Percentiles rank a stretch among this genome's conserved stretches.
phyloP scores from a whole-genome alignment of 106 monocot species.

The Hemerocallis citrina region DNA sequence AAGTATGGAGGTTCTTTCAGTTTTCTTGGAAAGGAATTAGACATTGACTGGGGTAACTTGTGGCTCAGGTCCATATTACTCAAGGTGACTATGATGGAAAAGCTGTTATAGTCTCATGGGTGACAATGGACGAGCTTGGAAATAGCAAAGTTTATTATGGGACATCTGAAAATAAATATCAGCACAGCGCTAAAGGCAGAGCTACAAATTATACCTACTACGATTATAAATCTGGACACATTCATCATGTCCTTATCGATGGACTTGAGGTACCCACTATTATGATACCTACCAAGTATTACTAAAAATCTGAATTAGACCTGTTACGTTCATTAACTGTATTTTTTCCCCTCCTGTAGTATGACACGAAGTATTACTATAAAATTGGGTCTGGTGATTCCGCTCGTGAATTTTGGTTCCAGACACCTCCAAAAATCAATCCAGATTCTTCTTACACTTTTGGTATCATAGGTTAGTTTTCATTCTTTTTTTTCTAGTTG shows the following conservation, averaged over 20 bases:
- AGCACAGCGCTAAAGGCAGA: conserved; percentile 51
- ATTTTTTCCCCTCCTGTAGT: conserved; percentile 19
- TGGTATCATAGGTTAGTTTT: conserved; percentile 81
- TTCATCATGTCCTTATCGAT: conserved; percentile 87
- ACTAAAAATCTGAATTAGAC: too few relatives aligned
- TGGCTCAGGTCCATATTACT: conserved; percentile 84
- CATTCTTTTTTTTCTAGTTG: background rate
- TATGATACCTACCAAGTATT: too few relatives aligned
- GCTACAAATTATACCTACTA: conserved; percentile 73
- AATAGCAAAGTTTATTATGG: conserved; percentile 64
- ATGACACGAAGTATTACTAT: conserved; percentile 82
- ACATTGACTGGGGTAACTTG: conserved; percentile 2
- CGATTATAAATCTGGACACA: conserved; percentile 82
- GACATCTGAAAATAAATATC: conserved; percentile 33
- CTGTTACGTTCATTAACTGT: too few relatives aligned
- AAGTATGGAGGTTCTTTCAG: background rate
- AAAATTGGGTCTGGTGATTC: conserved; percentile 67
- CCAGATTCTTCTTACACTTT: conserved; percentile 81
- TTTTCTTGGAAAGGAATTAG: background rate
- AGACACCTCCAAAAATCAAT: conserved; percentile 70
- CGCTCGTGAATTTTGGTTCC: conserved; percentile 81
- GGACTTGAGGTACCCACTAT: conserved; percentile 50
- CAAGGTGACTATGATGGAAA: conserved; percentile 99
- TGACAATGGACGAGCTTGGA: conserved; percentile 63
- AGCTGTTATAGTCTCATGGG: conserved; percentile 94